phyloP scores from a whole-genome alignment of 1,284 basidiomycete genomes.

The Melampsora larici-populina region DNA sequence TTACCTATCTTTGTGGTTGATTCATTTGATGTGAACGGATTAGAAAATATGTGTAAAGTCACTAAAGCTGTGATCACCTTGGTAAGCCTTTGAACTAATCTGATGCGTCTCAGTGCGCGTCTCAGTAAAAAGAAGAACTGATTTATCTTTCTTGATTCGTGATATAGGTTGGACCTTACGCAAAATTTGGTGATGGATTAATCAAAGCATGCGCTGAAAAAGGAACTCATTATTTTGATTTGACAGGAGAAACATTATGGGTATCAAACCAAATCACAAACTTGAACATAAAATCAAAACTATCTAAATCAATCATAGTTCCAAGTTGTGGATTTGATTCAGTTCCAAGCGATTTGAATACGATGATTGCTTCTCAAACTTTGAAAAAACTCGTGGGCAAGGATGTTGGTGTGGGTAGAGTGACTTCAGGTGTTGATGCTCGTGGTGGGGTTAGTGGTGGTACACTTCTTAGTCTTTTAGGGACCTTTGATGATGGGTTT shows the following conservation, averaged over 20 bases:
- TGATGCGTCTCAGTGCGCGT: too few relatives aligned
- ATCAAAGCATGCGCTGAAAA: slow-evolving; percentile 13
- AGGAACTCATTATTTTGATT: slow-evolving; percentile 41
- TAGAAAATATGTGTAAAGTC: slow-evolving; percentile 25
- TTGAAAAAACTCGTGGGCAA: slow-evolving; percentile 45
- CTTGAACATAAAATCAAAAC: slow-evolving; percentile 6
- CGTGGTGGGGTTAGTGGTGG: slow-evolving; percentile 48
- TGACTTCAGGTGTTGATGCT: slow-evolving; percentile 43
- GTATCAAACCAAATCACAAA: slow-evolving; percentile 21
- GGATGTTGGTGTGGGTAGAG: slow-evolving; percentile 44
- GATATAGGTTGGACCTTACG: slow-evolving; percentile 38
- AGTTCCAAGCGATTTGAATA: slow-evolving; percentile 47
- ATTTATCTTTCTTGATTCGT: too few relatives aligned
- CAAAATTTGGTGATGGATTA: slow-evolving; percentile 21
- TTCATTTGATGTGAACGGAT: slow-evolving; percentile 22
- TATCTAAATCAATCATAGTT: slow-evolving; percentile 46
- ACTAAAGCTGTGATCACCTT: slow-evolving; percentile 32
- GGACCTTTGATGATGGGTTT: slow-evolving; percentile 43
- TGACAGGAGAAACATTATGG: slow-evolving; percentile 38
- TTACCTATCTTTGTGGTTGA: slow-evolving; percentile 28
- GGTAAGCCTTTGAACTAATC: slow-evolving; percentile 18
- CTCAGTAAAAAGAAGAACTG: too few relatives aligned
- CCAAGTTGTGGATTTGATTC: slow-evolving; percentile 49
- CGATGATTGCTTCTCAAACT: slow-evolving; percentile 47
- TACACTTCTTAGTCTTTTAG: slow-evolving; percentile 45